These are phyloP conservation scores for Melampsora abietis-canadensis DNA, from an alignment of 1,284 basidiomycete species.

Conservation along the genomic window DNA sequence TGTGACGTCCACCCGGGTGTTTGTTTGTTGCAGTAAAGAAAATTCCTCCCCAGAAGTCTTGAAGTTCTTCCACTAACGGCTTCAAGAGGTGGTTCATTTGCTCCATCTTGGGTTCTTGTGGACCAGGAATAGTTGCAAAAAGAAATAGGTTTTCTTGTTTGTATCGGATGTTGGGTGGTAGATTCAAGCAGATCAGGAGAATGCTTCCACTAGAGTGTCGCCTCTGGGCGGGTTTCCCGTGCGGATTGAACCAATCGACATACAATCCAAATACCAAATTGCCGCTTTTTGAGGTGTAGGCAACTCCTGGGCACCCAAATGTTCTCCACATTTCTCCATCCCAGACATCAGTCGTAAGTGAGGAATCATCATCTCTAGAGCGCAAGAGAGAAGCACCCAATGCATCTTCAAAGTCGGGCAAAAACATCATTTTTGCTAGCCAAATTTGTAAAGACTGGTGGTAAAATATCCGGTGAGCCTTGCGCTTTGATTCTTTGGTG, in stretches of 20 bases:
- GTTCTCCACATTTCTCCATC: constrained; percentile 14
- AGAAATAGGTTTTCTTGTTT: constrained; percentile 7
- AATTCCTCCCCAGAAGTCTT: neutral
- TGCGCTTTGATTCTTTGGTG: no score
- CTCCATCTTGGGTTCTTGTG: neutral
- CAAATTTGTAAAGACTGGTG: constrained; percentile 9
- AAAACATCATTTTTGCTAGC: neutral
- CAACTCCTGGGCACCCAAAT: neutral
- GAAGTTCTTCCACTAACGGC: constrained; percentile 3
- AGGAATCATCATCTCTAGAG: neutral
- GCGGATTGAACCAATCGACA: constrained; percentile 21
- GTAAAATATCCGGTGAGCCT: neutral
- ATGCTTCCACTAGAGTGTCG: neutral
- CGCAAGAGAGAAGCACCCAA: constrained; percentile 3
- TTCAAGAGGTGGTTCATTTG: constrained; percentile 7
- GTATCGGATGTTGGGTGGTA: neutral
- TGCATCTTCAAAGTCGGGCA: constrained; percentile 1
- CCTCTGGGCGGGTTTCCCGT: neutral
- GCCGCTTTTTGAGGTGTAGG: neutral
- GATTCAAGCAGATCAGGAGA: constrained; percentile 10
- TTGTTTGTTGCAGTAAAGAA: constrained; percentile 1
- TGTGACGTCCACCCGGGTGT: neutral
- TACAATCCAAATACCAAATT: constrained; percentile 27
- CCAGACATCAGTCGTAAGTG: constrained; percentile 12
- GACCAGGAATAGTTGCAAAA: constrained; percentile 9